Conservation (phyloP, 2,329 filamentous ascomycete species). For the Neurospora crassa region DNA sequence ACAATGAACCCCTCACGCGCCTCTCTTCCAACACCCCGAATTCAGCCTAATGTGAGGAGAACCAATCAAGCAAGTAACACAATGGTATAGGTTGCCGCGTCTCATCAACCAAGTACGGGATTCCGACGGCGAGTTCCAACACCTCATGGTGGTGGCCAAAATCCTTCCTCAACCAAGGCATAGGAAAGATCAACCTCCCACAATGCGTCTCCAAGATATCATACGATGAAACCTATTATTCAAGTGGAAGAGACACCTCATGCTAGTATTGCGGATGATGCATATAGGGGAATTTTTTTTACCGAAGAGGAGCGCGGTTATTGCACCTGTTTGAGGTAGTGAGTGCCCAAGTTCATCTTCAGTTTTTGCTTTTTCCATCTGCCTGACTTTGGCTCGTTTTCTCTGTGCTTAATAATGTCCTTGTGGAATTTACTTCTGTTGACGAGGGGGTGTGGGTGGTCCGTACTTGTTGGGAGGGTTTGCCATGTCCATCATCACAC, state of each 20-base stretch:
- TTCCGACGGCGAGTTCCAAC: background rate
- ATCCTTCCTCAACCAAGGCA: background rate
- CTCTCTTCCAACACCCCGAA: background rate
- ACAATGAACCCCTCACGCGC: background rate
- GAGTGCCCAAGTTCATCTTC: slow-evolving; percentile 16
- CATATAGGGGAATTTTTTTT: slow-evolving; percentile 35
- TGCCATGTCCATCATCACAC: no score
- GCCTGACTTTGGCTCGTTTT: no score
- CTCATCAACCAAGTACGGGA: background rate
- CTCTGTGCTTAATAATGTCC: no score
- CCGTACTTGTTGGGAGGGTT: no score
- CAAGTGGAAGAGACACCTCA: slow-evolving; percentile 27
- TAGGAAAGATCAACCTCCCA: background rate
- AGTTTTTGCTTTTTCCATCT: no score
- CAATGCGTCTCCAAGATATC: background rate
- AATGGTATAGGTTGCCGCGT: background rate
- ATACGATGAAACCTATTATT: background rate
- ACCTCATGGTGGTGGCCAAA: background rate
- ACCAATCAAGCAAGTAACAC: background rate
- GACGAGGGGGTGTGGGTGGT: no score
- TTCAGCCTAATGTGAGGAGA: background rate
- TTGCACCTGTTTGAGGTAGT: slow-evolving; percentile 33
- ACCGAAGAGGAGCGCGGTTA: slow-evolving; percentile 31
- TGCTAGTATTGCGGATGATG: slow-evolving; percentile 32
- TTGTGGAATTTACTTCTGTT: no score